Conservation (phyloP, 2,329 filamentous ascomycete genomes). For the Incumbomyces delicatus region DNA sequence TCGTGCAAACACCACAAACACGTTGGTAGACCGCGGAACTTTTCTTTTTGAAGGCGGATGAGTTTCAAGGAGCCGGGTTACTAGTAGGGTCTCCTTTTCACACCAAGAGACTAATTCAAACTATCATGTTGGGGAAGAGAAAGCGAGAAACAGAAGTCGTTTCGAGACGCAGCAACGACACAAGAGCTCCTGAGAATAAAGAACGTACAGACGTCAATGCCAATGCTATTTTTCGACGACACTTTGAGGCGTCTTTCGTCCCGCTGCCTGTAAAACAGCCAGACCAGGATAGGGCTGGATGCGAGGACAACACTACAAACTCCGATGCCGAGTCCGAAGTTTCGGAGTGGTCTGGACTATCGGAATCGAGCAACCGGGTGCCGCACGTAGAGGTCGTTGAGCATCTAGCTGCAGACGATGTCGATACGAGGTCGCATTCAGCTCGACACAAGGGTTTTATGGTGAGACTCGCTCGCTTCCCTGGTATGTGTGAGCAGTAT, state of each 20-base stretch:
- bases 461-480: constrained; percentile 35
- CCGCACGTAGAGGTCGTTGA: constrained; percentile 52
- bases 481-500: not conserved
- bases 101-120: not conserved
- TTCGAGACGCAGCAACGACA: constrained; percentile 16
- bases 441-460: constrained; percentile 70
- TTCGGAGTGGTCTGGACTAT: constrained; percentile 56
- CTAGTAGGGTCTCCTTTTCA: not conserved
- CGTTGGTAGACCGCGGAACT: not conserved
- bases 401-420: constrained; percentile 36
- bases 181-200: constrained; percentile 8
- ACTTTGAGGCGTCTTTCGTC: constrained; percentile 82
- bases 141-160: constrained; percentile 35
- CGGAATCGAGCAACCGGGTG: constrained; percentile 31
- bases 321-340: constrained; percentile 23
- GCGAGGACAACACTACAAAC: constrained; percentile 19
- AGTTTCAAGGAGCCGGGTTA: not conserved
- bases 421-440: constrained; percentile 42
- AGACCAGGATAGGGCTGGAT: constrained; percentile 17
- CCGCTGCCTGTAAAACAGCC: constrained; percentile 44
- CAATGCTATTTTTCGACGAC: constrained; percentile 61
- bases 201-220: constrained; percentile 19
- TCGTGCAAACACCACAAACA: constrained; percentile 3
- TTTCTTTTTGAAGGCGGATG: not conserved
- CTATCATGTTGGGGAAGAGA: constrained; percentile 36